A percentile compares a stretch with the other conserved stretches of the same genome.
These are phyloP conservation scores for Lactifluus echinatus DNA, from an alignment of 768 basidiomycete species.

Conservation along the genomic window DNA sequence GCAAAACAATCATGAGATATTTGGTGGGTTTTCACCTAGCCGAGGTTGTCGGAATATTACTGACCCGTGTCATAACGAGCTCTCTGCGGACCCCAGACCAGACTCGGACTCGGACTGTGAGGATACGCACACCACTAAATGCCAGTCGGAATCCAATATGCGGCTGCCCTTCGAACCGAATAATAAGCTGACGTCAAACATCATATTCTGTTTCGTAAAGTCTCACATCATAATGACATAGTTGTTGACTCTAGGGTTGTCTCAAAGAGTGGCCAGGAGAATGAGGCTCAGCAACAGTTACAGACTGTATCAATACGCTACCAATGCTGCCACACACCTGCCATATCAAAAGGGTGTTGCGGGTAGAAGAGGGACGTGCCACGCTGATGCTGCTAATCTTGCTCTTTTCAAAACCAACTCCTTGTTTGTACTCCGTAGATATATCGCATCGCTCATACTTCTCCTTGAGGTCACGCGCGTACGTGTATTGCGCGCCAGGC, in stretches of 20 bases:
- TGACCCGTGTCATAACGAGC: slow-evolving; percentile 22
- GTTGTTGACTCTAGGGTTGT: slow-evolving; percentile 59
- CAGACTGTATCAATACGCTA: no score
- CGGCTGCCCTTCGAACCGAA: slow-evolving; percentile 40
- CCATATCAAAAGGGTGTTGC: neutral
- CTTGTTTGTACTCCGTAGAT: no score
- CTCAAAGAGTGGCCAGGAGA: slow-evolving; percentile 51
- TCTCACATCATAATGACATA: slow-evolving; percentile 61
- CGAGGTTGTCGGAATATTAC: slow-evolving; percentile 82
- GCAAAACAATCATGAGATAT: slow-evolving; percentile 74
- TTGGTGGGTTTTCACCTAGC: slow-evolving; percentile 58
- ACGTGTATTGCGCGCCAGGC: slow-evolving; percentile 71
- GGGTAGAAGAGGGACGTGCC: slow-evolving; percentile 44
- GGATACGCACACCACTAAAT: slow-evolving; percentile 47
- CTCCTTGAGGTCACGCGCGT: slow-evolving; percentile 44
- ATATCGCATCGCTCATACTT: no score
- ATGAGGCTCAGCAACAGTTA: slow-evolving; percentile 58
- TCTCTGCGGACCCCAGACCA: neutral
- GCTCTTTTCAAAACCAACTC: no score
- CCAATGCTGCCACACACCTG: slow-evolving; percentile 73
- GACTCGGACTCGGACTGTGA: neutral
- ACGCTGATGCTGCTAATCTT: no score
- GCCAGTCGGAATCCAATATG: slow-evolving; percentile 50
- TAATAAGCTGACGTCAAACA: neutral
- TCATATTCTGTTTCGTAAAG: neutral